Percentiles rank a stretch among this genome's conserved stretches.
phyloP scores from a whole-genome alignment of 2,329 filamentous ascomycete species.

The Trichoderma guizhouense region DNA sequence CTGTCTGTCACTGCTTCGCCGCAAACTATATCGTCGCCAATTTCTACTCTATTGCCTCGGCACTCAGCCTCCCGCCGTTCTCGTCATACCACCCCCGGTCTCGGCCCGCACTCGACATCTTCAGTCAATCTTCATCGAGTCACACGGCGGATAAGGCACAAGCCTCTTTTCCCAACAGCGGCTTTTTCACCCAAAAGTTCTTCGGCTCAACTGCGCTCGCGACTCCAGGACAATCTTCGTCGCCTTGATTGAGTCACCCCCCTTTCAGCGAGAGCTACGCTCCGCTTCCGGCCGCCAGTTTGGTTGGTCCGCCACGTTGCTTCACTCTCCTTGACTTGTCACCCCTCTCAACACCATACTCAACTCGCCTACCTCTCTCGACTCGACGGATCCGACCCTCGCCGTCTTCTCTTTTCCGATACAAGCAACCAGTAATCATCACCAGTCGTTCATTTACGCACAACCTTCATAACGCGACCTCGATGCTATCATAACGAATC shows the following conservation, averaged over 20 bases:
- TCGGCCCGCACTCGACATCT: constrained; percentile 16
- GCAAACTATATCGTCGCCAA: background rate
- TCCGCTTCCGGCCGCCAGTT: constrained; percentile 27
- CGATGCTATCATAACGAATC: constrained; percentile 46
- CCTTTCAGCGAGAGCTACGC: constrained; percentile 30
- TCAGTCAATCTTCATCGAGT: constrained; percentile 2
- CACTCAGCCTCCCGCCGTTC: background rate
- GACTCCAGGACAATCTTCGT: constrained; percentile 4
- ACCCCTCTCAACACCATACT: background rate
- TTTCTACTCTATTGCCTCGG: background rate
- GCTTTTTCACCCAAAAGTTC: constrained; percentile 5
- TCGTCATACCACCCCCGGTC: constrained; percentile 18
- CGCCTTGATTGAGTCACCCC: constrained; percentile 25
- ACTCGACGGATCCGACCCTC: constrained; percentile 31
- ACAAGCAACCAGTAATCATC: constrained; percentile 1
- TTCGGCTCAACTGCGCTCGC: constrained; percentile 25
- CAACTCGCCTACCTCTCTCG: background rate
- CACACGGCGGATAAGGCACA: constrained; percentile 19
- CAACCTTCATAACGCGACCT: constrained; percentile 29
- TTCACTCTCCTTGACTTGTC: constrained; percentile 16
- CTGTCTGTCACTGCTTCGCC: constrained; percentile 9
- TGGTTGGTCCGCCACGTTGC: constrained; percentile 26
- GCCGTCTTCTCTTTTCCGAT: constrained; percentile 22
- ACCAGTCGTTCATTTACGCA: constrained; percentile 21
- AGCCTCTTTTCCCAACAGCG: constrained; percentile 22